Conservation (phyloP, 1,284 basidiomycete species). For the Volvariella surrecta region DNA sequence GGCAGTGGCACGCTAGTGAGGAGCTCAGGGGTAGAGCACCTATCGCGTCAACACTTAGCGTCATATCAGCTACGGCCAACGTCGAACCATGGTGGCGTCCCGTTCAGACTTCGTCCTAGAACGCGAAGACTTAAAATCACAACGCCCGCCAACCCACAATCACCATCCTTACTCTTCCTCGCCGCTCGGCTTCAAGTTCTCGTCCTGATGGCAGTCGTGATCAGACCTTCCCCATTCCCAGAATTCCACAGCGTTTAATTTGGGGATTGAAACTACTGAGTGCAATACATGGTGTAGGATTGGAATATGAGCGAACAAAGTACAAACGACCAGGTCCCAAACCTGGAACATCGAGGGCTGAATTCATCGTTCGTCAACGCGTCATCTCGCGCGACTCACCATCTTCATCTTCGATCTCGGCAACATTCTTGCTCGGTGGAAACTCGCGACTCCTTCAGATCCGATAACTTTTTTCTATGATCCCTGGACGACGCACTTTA, state of each 20-base stretch:
- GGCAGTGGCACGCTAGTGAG: too few species aligned
- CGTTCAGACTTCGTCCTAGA: too few species aligned
- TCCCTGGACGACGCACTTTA: slow-evolving; percentile 2
- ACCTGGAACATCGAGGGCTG: slow-evolving; percentile 7
- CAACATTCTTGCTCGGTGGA: not conserved
- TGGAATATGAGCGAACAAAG: slow-evolving; percentile 13
- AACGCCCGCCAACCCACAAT: not conserved
- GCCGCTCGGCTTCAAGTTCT: slow-evolving; percentile 2
- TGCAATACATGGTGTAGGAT: slow-evolving; percentile 18
- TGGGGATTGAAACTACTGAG: slow-evolving; percentile 14
- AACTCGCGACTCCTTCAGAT: not conserved
- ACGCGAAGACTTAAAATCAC: slow-evolving; percentile 6
- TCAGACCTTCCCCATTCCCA: not conserved
- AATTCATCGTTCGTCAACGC: slow-evolving; percentile 5
- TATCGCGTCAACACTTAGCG: too few species aligned
- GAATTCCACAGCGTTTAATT: slow-evolving; percentile 9
- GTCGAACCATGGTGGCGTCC: too few species aligned
- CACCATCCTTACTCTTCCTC: not conserved
- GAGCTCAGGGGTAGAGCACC: too few species aligned
- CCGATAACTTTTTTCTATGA: not conserved
- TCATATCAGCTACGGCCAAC: too few species aligned
- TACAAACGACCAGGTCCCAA: slow-evolving; percentile 5
- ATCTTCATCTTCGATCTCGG: not conserved
- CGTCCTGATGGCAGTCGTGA: slow-evolving; percentile 1
- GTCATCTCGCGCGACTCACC: not conserved